Percentiles rank a stretch among this genome's conserved stretches.
phyloP scores from a whole-genome alignment of 129 eudicot species.

The Pittosporum tobira region DNA sequence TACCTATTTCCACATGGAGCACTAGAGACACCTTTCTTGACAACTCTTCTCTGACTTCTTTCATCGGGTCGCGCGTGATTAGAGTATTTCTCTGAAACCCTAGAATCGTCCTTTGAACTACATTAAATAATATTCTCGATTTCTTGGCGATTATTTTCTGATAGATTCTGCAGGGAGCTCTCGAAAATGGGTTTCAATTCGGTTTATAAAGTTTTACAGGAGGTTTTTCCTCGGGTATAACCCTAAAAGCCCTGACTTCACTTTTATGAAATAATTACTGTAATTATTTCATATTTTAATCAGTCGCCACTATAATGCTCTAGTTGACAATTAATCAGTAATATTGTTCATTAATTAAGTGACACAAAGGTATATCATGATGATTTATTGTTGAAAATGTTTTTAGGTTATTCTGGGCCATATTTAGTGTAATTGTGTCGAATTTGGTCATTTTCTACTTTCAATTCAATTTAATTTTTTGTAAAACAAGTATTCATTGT shows the following conservation, averaged over 20 bases:
- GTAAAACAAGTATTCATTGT: no score
- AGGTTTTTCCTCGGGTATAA: slow-evolving; percentile 76
- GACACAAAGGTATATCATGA: no score
- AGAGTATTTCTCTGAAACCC: no score
- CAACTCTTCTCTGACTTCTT: no score
- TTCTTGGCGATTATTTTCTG: background rate
- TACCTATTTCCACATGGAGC: no score
- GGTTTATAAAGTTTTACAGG: slow-evolving; percentile 46
- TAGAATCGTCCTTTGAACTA: no score
- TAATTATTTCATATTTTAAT: background rate
- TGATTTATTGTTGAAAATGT: background rate
- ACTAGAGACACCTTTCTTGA: no score
- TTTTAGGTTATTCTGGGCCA: background rate
- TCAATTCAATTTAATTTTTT: no score
- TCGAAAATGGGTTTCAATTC: slow-evolving; percentile 59
- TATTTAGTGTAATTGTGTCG: background rate
- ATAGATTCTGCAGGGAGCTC: slow-evolving; percentile 18
- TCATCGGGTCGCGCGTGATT: no score
- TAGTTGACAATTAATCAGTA: background rate
- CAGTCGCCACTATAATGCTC: background rate
- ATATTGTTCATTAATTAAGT: no score
- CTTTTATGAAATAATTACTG: background rate
- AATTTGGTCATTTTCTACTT: no score
- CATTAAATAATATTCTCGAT: no score
- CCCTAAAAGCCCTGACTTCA: background rate